Evolutionary conservation across 768 basidiomycete species (phyloP).

Genomic region (Macrolepiota dolichaula): DNA sequence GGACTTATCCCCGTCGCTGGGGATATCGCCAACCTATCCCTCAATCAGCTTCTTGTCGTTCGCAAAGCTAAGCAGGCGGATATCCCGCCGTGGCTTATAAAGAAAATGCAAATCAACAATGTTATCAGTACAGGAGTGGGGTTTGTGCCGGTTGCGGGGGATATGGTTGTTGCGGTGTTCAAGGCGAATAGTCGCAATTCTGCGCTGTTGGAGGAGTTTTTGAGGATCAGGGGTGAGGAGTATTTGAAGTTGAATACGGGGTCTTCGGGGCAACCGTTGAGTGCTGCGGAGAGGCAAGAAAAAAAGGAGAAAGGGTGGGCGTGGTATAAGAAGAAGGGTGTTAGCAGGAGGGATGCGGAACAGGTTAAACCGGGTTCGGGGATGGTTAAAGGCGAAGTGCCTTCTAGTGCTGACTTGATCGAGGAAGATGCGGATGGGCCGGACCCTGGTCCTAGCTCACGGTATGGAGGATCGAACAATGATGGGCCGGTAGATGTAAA

Average conservation of each 20-base stretch:
- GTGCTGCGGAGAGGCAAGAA: slow-evolving; percentile 12
- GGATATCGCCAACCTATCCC: slow-evolving; percentile 54
- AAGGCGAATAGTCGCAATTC: slow-evolving; percentile 93
- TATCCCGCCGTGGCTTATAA: slow-evolving; percentile 59
- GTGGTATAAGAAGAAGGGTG: slow-evolving; percentile 19
- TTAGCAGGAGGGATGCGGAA: slow-evolving; percentile 31
- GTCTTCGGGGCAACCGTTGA: slow-evolving; percentile 17
- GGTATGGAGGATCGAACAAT: background rate
- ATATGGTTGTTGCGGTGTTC: slow-evolving; percentile 70
- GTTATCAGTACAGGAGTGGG: slow-evolving; percentile 64
- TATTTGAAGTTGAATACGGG: slow-evolving; percentile 49
- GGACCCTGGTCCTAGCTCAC: background rate
- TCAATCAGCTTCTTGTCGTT: slow-evolving; percentile 78
- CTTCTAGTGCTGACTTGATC: background rate
- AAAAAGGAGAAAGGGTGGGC: slow-evolving; percentile 21
- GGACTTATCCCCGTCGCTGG: slow-evolving; percentile 71
- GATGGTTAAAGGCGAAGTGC: background rate
- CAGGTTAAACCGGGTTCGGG: slow-evolving; percentile 58
- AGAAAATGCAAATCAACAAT: slow-evolving; percentile 77
- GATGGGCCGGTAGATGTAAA: background rate
- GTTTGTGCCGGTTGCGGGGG: slow-evolving; percentile 68
- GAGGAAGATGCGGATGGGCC: background rate
- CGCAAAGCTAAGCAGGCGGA: slow-evolving; percentile 75
- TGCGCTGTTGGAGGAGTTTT: slow-evolving; percentile 77
- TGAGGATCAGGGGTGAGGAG: slow-evolving; percentile 75